Base-by-base conservation (phyloP, 1,284 basidiomycete species). In the Macrocybe sp. region DNA sequence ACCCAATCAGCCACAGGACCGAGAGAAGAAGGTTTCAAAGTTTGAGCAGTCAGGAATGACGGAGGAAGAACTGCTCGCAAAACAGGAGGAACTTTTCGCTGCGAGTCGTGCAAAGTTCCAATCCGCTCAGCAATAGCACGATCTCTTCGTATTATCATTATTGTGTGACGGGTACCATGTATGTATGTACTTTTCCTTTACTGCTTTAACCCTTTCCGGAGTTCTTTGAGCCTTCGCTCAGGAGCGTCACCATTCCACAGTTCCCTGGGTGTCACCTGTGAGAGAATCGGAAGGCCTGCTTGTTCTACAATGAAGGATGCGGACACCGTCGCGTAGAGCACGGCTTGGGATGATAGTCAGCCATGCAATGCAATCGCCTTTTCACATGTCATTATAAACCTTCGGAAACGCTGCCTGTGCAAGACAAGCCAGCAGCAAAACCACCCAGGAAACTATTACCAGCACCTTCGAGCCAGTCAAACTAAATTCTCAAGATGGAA, bases 21-120 rank as follows among this genome's bases (percentile, higher is more conserved):
- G 90, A 59, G 86, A 93, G 69, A 88, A 85, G 78, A 92, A 92
- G 64, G 84, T 88, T 7, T 88, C 89, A 40, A 92, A 93, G 66
- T 81, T 93, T 59, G 91, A 94, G 60, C 83, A 88, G 53, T 92
- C 90, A 39, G 96, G 95, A 29, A 74, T 97, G 68, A 89, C 91
- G 9, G 85, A 92, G 62, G 96, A 94, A 63, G 91, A 99, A 64
- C 78, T 98, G 31, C 73, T 89, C 44, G 83, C 81, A 49, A 81
- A 89, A 61, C 96, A 99, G 70, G 91, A 97, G 66, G 78, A 83
- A 54, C 73, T 99, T 36, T 99, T 99, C 60, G 94, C 93, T 9
- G 85, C 85, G 36, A 93, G 90, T 65, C 85, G 85, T 50, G 85
- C 84, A 35, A 85, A 77, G 67, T 88, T 80, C 62, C 76, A 82